phyloP scores from a whole-genome alignment of 2,329 filamentous ascomycete species.

The Claviceps maximensis region DNA sequence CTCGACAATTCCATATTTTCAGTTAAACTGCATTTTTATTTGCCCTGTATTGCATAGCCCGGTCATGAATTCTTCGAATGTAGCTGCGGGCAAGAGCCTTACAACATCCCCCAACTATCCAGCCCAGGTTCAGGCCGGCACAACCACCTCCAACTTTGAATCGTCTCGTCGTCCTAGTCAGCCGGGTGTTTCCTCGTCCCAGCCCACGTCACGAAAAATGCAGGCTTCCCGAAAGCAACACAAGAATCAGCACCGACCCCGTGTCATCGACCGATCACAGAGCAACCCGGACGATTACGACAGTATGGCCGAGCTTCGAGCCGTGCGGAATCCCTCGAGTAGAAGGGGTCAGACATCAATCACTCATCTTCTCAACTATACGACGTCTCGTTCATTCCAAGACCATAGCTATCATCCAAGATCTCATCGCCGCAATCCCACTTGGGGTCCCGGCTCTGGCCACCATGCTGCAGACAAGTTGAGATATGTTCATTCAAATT shows the following conservation, averaged over 20 bases:
- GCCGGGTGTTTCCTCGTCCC: slow-evolving; percentile 18
- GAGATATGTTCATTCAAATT: slow-evolving; percentile 85
- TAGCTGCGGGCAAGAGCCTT: slow-evolving; percentile 37
- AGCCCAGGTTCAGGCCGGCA: slow-evolving; percentile 26
- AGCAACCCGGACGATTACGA: slow-evolving; percentile 59
- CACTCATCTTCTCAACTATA: slow-evolving; percentile 90
- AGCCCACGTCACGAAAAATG: slow-evolving; percentile 51
- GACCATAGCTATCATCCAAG: slow-evolving; percentile 40
- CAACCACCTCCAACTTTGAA: slow-evolving; percentile 35
- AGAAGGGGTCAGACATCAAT: slow-evolving; percentile 93
- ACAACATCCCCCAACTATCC: slow-evolving; percentile 29
- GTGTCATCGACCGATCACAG: slow-evolving; percentile 24
- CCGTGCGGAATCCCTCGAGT: slow-evolving; percentile 43
- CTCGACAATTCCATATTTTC: background rate
- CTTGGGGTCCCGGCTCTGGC: slow-evolving; percentile 77
- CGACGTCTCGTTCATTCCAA: slow-evolving; percentile 58
- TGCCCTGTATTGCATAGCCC: background rate
- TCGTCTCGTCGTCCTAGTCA: slow-evolving; percentile 33
- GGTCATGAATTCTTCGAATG: slow-evolving; percentile 22
- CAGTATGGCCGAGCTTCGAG: slow-evolving; percentile 66
- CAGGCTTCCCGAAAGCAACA: slow-evolving; percentile 73
- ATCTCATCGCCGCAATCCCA: slow-evolving; percentile 55
- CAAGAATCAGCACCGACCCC: slow-evolving; percentile 64
- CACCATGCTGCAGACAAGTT: slow-evolving; percentile 88
- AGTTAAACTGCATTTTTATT: background rate